These are phyloP conservation scores for Nakaseomyces glabratus DNA, from an alignment of 1,139 yeast genomes.

Conservation along the genomic window DNA sequence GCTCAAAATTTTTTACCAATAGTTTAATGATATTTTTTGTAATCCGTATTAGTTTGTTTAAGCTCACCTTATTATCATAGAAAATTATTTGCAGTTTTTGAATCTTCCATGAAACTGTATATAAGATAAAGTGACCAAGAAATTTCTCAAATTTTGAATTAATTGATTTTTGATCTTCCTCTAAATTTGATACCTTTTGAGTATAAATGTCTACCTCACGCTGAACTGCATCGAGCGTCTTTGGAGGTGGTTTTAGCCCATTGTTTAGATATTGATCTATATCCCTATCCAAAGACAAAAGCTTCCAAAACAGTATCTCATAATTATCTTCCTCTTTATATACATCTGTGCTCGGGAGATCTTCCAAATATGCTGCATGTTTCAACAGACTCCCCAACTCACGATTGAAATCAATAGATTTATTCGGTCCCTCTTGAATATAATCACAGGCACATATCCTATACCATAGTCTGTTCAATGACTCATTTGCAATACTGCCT, in stretches of 20 bases:
- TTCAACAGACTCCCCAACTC: constrained; percentile 24
- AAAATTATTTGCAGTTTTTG: constrained; percentile 20
- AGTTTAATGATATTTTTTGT: constrained; percentile 17
- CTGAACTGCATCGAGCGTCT: constrained; percentile 26
- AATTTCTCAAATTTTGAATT: constrained; percentile 23
- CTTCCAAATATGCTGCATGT: constrained; percentile 26
- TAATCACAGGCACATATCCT: constrained; percentile 24
- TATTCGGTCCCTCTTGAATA: constrained; percentile 21
- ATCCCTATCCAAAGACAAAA: constrained; percentile 28
- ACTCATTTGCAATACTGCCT: constrained; percentile 19
- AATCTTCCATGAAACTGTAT: constrained; percentile 24
- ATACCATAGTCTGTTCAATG: constrained; percentile 26
- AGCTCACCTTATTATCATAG: constrained; percentile 18
- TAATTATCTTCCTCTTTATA: constrained; percentile 25
- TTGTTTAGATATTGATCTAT: constrained; percentile 19
- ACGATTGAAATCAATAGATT: constrained; percentile 18
- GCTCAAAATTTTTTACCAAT: constrained; percentile 19
- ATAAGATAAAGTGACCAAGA: constrained; percentile 17
- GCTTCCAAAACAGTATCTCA: constrained; percentile 27
- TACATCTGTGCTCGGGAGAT: constrained; percentile 21
- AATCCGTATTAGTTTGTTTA: constrained; percentile 17
- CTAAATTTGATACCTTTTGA: constrained; percentile 13
- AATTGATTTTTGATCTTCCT: constrained; percentile 13
- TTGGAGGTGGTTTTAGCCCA: constrained; percentile 23
- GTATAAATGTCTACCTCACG: constrained; percentile 20